Evolutionary conservation across 2,329 filamentous ascomycete species (phyloP).

Genomic region (Sordariomycetes sp.): DNA sequence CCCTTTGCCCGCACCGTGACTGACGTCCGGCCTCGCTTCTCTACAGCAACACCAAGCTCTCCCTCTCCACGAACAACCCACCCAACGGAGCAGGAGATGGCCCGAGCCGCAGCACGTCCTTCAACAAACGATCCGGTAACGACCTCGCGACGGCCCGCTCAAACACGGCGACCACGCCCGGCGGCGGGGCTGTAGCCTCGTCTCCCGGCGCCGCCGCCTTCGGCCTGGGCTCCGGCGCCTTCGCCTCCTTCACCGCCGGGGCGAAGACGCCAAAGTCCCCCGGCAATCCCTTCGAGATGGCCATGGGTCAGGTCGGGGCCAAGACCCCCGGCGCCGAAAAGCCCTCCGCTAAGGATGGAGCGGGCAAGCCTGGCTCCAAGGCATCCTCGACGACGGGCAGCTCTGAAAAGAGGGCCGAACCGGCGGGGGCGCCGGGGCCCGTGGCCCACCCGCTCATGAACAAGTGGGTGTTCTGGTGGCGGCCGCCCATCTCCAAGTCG

Average conservation of each 20-base stretch:
- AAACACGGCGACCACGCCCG: slow-evolving; percentile 62
- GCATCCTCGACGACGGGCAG: slow-evolving; percentile 18
- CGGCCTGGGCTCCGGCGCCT: slow-evolving; percentile 85
- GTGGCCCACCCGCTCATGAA: slow-evolving; percentile 51
- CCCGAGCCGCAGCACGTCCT: slow-evolving; percentile 48
- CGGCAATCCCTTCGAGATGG: slow-evolving; percentile 67
- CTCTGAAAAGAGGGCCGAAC: slow-evolving; percentile 7
- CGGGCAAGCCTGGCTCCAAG: slow-evolving; percentile 20
- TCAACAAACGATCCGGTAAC: slow-evolving; percentile 58
- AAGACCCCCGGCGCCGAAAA: slow-evolving; percentile 14
- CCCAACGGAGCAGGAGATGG: slow-evolving; percentile 35
- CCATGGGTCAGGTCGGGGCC: slow-evolving; percentile 32
- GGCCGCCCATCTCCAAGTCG: slow-evolving; percentile 91
- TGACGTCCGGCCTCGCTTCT: slow-evolving; percentile 3
- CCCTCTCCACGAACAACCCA: slow-evolving; percentile 60
- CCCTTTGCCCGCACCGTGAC: background rate
- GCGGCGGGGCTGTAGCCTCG: slow-evolving; percentile 57
- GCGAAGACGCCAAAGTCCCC: slow-evolving; percentile 81
- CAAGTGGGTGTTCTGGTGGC: slow-evolving; percentile 94
- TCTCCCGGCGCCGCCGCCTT: slow-evolving; percentile 74
- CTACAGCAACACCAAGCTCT: slow-evolving; percentile 73
- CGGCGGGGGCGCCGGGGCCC: background rate
- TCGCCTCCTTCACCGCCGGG: slow-evolving; percentile 71
- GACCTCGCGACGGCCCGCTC: slow-evolving; percentile 41
- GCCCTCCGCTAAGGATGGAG: slow-evolving; percentile 35